Conservation (phyloP, 1,139 yeast species). For the Groenewaldozyma sp. region DNA sequence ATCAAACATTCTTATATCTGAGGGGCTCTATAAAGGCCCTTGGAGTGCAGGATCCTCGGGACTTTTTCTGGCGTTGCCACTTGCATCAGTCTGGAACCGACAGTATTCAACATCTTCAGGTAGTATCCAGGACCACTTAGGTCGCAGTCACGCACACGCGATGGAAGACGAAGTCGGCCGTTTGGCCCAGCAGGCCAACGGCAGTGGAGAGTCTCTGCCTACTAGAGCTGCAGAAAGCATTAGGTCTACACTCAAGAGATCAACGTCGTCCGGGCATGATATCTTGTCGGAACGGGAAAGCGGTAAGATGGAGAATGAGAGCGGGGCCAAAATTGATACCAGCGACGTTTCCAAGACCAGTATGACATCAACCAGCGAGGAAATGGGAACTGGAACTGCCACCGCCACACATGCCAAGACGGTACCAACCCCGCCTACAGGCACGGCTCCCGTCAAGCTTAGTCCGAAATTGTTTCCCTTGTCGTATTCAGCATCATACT, state of each 20-base stretch:
- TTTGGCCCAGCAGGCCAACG: too few relatives aligned
- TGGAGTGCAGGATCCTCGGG: too few relatives aligned
- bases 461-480: conserved; percentile 28
- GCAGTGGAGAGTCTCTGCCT: not conserved
- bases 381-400: not conserved
- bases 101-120: too few relatives aligned
- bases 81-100: too few relatives aligned
- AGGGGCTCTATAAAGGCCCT: too few relatives aligned
- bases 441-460: conserved; percentile 23
- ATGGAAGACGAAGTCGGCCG: too few relatives aligned
- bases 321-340: too few relatives aligned
- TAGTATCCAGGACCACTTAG: too few relatives aligned
- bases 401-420: not conserved
- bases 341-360: not conserved
- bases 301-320: not conserved
- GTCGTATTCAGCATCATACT: conserved; percentile 34
- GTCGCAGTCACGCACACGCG: too few relatives aligned
- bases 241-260: not conserved
- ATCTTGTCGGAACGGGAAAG: not conserved
- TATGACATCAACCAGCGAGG: not conserved
- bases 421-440: conserved; percentile 28
- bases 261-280: conserved; percentile 2
- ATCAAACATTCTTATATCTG: too few relatives aligned
- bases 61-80: too few relatives aligned
- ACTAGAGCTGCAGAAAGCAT: not conserved